These are phyloP conservation scores for Sclerotinia trifoliorum DNA, from an alignment of 2,329 filamentous ascomycete species.

Conservation along the genomic window DNA sequence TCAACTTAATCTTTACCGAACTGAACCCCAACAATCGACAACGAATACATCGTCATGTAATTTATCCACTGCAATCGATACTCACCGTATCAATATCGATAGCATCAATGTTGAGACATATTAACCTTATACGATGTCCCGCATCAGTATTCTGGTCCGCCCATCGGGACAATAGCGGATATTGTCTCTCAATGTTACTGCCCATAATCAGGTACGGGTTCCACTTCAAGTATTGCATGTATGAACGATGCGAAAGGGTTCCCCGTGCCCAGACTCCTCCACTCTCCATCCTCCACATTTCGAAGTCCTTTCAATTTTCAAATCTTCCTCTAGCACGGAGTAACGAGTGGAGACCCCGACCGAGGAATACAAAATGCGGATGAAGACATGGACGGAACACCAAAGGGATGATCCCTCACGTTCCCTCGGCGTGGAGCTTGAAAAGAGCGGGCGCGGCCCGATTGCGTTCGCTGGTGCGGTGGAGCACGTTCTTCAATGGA, in stretches of 20 bases:
- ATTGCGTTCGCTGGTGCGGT: conserved; percentile 2
- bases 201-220: neutral
- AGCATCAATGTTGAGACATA: conserved; percentile 3
- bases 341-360: conserved; percentile 3
- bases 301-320: neutral
- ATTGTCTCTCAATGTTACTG: neutral
- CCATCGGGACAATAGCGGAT: conserved; percentile 2
- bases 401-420: neutral
- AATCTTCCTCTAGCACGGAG: neutral
- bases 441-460: conserved; percentile 4
- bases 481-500: conserved; percentile 14
- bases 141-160: neutral
- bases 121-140: conserved; percentile 5
- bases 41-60: neutral
- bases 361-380: conserved; percentile 9
- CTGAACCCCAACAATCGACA: conserved; percentile 8
- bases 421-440: conserved; percentile 11
- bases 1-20: neutral
- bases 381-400: conserved; percentile 1
- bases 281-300: conserved; percentile 17
- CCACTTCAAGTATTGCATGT: neutral
- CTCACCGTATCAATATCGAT: conserved; percentile 20
- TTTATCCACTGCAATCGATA: conserved; percentile 14
- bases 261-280: conserved; percentile 16
- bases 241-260: neutral